These are phyloP conservation scores for Botrytis fabae DNA, from an alignment of 2,329 filamentous ascomycete species.

Conservation along the genomic window DNA sequence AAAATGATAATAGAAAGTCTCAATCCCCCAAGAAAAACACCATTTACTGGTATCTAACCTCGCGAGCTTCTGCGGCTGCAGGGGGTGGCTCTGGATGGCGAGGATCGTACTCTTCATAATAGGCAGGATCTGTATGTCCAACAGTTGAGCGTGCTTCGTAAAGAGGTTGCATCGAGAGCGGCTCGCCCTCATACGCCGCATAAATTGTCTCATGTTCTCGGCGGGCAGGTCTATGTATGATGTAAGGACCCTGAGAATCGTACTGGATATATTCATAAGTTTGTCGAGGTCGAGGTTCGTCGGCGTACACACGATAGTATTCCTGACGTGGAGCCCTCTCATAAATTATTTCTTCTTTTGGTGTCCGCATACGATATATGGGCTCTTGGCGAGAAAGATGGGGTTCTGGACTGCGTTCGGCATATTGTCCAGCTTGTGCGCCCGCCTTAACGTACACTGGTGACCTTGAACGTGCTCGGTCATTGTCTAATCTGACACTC, in stretches of 20 bases:
- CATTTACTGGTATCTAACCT: slow-evolving; percentile 35
- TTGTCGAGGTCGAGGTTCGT: slow-evolving; percentile 38
- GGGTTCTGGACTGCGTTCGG: slow-evolving; percentile 39
- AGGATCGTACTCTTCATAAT: slow-evolving; percentile 49
- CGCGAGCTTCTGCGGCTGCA: slow-evolving; percentile 28
- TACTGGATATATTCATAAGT: slow-evolving; percentile 50
- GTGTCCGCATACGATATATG: slow-evolving; percentile 39
- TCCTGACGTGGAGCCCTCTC: slow-evolving; percentile 40
- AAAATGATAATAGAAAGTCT: not conserved
- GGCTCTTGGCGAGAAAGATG: slow-evolving; percentile 35
- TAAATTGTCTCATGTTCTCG: slow-evolving; percentile 41
- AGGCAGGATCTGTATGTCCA: slow-evolving; percentile 33
- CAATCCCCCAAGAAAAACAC: not conserved
- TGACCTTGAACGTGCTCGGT: slow-evolving; percentile 41
- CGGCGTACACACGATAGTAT: slow-evolving; percentile 42
- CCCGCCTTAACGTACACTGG: slow-evolving; percentile 41
- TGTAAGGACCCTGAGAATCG: slow-evolving; percentile 49
- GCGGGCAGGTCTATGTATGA: slow-evolving; percentile 47
- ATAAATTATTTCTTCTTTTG: slow-evolving; percentile 38
- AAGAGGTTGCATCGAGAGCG: slow-evolving; percentile 34
- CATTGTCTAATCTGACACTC: slow-evolving; percentile 40
- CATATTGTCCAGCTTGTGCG: slow-evolving; percentile 37
- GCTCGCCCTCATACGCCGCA: slow-evolving; percentile 35
- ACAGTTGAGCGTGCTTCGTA: slow-evolving; percentile 35
- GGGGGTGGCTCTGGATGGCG: slow-evolving; percentile 42